Conservation (phyloP, 768 basidiomycete genomes). For the Macrolepiota albuminosa region DNA sequence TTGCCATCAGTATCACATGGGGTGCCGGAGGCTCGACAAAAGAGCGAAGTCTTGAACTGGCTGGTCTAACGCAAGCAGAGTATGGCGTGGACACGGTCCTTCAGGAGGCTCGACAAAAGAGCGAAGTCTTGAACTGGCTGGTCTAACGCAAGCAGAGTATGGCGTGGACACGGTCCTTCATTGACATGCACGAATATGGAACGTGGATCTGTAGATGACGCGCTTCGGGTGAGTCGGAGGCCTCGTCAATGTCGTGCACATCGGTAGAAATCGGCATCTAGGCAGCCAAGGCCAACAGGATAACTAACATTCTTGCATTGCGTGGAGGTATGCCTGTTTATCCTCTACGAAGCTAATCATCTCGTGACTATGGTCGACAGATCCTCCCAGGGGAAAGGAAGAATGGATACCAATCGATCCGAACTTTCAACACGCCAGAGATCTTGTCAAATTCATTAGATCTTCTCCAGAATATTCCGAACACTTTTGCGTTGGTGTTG, state of each 20-base stretch:
- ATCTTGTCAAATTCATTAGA: constrained; percentile 90
- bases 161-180: constrained; percentile 83
- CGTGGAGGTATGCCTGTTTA: constrained; percentile 64
- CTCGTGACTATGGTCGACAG: constrained; percentile 32
- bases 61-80: constrained; percentile 66
- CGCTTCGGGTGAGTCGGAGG: constrained; percentile 59
- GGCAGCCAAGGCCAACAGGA: constrained; percentile 77
- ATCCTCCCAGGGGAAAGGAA: constrained; percentile 91
- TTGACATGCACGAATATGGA: constrained; percentile 98
- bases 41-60: constrained; percentile 84
- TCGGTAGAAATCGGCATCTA: constrained; percentile 20
- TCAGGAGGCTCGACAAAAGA: constrained; percentile 94
- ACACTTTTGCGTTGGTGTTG: constrained; percentile 92
- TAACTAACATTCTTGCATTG: constrained; percentile 87
- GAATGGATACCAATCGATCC: constrained; percentile 87
- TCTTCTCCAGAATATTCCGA: constrained; percentile 71
- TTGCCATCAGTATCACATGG: constrained; percentile 94
- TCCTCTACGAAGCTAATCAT: background rate
- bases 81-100: constrained; percentile 83
- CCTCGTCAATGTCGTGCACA: constrained; percentile 4
- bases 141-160: constrained; percentile 66
- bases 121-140: constrained; percentile 82
- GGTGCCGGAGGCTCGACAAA: constrained; percentile 94
- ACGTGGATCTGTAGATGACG: constrained; percentile 78
- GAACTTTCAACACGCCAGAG: constrained; percentile 76